Evolutionary conservation across 1,139 yeast species (phyloP).

Genomic region (Suhomyces anneliseae): DNA sequence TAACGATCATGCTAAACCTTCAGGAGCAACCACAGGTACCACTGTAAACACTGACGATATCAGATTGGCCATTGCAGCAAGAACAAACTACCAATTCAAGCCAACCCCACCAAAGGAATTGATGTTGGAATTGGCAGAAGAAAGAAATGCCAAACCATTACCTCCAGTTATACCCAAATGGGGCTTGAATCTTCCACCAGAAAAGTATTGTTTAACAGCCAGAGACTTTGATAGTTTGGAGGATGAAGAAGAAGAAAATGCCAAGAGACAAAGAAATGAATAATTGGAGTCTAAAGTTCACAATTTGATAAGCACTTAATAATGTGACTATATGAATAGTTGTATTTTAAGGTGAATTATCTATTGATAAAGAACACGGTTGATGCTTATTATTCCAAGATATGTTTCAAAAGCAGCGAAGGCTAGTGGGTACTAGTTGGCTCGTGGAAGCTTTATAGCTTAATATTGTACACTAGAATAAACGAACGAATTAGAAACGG

Average conservation of each 20-base stretch:
- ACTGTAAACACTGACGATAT: constrained; percentile 84
- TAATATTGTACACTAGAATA: too few relatives aligned
- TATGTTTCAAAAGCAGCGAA: too few relatives aligned
- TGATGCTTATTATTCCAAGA: too few relatives aligned
- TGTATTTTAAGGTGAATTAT: too few relatives aligned
- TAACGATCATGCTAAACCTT: constrained; percentile 71
- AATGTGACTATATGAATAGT: background rate
- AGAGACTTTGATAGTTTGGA: constrained; percentile 61
- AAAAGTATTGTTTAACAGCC: constrained; percentile 90
- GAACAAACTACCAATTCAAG: constrained; percentile 91
- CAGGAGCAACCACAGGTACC: constrained; percentile 38
- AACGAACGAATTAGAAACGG: too few relatives aligned
- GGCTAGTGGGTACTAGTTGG: too few relatives aligned
- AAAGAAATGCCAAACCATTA: constrained; percentile 81
- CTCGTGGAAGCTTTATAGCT: too few relatives aligned
- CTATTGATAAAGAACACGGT: too few relatives aligned
- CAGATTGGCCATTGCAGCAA: constrained; percentile 87
- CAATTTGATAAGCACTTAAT: background rate
- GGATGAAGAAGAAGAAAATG: constrained; percentile 28
- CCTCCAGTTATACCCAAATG: constrained; percentile 92
- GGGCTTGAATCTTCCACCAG: constrained; percentile 96
- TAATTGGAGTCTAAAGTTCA: background rate
- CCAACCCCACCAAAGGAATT: constrained; percentile 95
- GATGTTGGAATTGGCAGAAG: constrained; percentile 85
- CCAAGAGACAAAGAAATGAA: constrained; percentile 6